Conservation (phyloP, 371 early-diverging fungal species). For the Mucor saturninus region DNA sequence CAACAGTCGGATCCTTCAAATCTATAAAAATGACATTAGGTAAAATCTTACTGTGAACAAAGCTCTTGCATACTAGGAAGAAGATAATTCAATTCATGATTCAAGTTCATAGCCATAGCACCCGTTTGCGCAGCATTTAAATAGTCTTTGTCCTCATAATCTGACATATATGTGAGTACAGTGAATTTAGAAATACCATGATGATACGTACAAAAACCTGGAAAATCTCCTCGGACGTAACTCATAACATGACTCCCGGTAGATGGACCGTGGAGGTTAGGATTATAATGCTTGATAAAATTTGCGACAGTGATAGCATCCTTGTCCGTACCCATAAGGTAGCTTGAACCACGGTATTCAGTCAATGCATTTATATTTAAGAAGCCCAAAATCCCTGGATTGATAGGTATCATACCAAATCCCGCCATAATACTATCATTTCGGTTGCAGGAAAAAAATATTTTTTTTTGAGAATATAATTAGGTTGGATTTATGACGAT, state of each 20-base stretch:
- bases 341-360: conserved; percentile 39
- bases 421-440: conserved; percentile 28
- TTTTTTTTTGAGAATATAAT: not conserved
- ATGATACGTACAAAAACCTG: not conserved
- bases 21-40: not conserved
- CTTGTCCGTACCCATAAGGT: conserved; percentile 35
- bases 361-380: conserved; percentile 10
- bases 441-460: not conserved
- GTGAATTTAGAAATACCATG: not conserved
- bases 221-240: not conserved
- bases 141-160: conserved; percentile 21
- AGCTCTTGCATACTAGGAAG: conserved; percentile 14
- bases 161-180: conserved; percentile 8
- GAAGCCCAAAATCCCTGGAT: conserved; percentile 7
- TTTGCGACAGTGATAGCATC: conserved; percentile 35
- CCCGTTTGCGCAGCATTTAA: conserved; percentile 42
- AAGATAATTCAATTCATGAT: conserved; percentile 34
- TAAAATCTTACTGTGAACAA: not conserved
- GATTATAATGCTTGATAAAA: conserved; percentile 33
- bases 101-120: conserved; percentile 33
- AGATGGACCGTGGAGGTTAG: conserved; percentile 31
- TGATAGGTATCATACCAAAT: conserved; percentile 21
- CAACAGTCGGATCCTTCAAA: not conserved
- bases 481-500: not conserved
- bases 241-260: conserved; percentile 16